Percentiles rank a stretch among this genome's conserved stretches.
phyloP scores from a whole-genome alignment of 1,284 basidiomycete species.

The Cryptococcus sp. region DNA sequence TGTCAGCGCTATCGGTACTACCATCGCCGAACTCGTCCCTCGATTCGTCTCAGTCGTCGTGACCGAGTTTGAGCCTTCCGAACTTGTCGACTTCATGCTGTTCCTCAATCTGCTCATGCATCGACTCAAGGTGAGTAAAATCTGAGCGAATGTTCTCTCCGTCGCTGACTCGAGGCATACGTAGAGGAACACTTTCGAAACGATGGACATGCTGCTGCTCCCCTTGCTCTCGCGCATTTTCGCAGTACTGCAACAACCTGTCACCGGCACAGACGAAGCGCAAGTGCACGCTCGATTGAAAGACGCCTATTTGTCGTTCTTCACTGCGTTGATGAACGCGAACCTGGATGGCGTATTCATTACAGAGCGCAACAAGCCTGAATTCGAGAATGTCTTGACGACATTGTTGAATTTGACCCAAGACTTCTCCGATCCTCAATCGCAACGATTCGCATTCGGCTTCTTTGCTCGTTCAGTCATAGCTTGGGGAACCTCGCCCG shows the following conservation, averaged over 20 bases:
- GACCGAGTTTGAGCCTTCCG: conserved; percentile 85
- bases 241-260: conserved; percentile 75
- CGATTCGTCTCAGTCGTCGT: conserved; percentile 82
- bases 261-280: conserved; percentile 87
- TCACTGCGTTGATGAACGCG: conserved; percentile 78
- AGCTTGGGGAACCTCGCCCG: conserved; percentile 72
- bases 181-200: conserved; percentile 56
- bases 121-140: conserved; percentile 74
- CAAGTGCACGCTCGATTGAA: conserved; percentile 82
- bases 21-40: conserved; percentile 55
- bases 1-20: conserved; percentile 82
- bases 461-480: conserved; percentile 71
- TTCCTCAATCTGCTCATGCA: conserved; percentile 91
- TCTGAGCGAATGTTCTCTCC: neutral
- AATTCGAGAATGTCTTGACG: conserved; percentile 75
- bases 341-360: conserved; percentile 82
- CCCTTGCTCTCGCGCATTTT: conserved; percentile 85
- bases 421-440: conserved; percentile 69
- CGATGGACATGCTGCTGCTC: conserved; percentile 86
- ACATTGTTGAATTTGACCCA: conserved; percentile 64
- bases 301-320: conserved; percentile 81
- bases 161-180: conserved; percentile 14
- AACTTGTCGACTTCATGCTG: conserved; percentile 92
- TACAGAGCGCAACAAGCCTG: conserved; percentile 72
- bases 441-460: conserved; percentile 77